Base-by-base conservation (phyloP, 169 alveolate species). In the Ichthyophthirius multifiliis region DNA sequence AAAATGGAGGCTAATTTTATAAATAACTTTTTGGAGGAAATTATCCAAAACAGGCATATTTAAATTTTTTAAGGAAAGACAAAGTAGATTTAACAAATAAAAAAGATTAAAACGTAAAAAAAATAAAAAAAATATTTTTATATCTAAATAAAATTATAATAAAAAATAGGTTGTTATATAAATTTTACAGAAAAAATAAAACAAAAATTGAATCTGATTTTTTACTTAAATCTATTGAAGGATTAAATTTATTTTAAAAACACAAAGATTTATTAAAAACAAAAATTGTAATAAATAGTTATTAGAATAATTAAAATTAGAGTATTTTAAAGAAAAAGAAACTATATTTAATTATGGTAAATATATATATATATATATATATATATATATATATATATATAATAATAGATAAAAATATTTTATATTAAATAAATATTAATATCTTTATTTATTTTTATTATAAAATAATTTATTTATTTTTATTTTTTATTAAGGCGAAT, bases 131-230 rank as follows among this genome's bases (percentile, higher is more conserved):
- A n/a, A n/a, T n/a, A n/a, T n/a, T n/a, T n/a, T n/a, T n/a, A n/a
- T n/a, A n/a, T n/a, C n/a, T n/a, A n/a, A n/a, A n/a, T n/a, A n/a
- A n/a, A n/a, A n/a, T n/a, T n/a, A n/a, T n/a, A n/a, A n/a, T n/a
- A n/a, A n/a, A n/a, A n/a, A 55, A 55, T 55, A 55, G 71, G 71
- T 55, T 55, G 71, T 55, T 16, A 55, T 55, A 39, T 23, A 16
- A 20, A 55, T 55, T 55, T 23, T 55, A 23, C 16, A 55, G 31
- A 55, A 55, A 27, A 23, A 55, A 34, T 15, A 55, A 55, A 39
- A 55, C 43, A 27, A 55, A 55, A 39, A 55, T 27, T 39, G 71
- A 55, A 55, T 55, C 43, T 39, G 71, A 55, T 27, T 55, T 55
- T 55, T 39, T 55, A n/a, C 39, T 55, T 0, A 55, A 55, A 55